Base-by-base conservation (phyloP, 257 asterid genomes). In the Lantana camara region DNA sequence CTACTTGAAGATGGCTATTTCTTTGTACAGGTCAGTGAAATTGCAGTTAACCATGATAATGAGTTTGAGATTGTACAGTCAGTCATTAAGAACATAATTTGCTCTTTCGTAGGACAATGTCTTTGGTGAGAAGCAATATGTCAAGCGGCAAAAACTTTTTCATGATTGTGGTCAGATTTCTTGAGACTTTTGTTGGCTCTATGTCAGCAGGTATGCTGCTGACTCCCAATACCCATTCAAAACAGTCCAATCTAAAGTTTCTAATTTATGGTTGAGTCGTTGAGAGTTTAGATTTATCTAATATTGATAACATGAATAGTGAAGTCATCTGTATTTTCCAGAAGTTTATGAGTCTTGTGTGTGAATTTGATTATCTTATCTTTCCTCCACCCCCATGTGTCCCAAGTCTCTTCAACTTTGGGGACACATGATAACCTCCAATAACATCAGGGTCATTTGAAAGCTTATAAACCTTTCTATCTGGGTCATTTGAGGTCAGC, bases 1-100 rank as follows among this genome's bases (percentile, higher is more conserved):
- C 78, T 47, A 60, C 74, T 65, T 76, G 84, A 79, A 85, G 93
- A 85, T 85, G 93, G 93, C 93, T 63, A 85, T 85, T 70, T 85
- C 93, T 42, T 70, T 85, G 80, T 85, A 85, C 81, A 76, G 89
- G 93, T 85, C 58, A 66, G 87, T 76, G 63, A 54, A 53, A 41
- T 44, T 52, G 21, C 40, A 47, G 42, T 59, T 59, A 9, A 50
- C 38, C 48, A 38, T 59, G 53, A 52, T 37, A 64, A 13, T 56
- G 15, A 47, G 55, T 62, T 48, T 65, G 60, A 30, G 57, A 8
- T 51, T 66, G 42, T 52, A 73, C 48, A 41, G 53, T 50, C 23
- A 60, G 62, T 53, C 34, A 49, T 52, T 64, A 44, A 55, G 51
- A 52, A 44, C 49, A 17, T 17, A 44, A 34, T 41, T 27, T 48